These are phyloP conservation scores for Picea abies DNA, from an alignment of 83 land plant species.

Conservation along the genomic window DNA sequence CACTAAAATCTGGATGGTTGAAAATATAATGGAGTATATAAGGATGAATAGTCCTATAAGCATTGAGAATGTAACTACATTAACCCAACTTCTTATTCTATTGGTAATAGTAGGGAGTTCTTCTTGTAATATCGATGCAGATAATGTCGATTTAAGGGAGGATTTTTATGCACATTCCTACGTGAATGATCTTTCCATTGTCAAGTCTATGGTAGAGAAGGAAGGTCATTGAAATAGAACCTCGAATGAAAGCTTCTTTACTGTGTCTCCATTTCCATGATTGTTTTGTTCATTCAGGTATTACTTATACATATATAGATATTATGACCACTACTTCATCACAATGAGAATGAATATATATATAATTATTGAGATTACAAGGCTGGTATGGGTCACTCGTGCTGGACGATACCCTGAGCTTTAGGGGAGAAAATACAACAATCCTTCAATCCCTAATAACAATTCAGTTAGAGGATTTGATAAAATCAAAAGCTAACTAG, in stretches of 20 bases:
- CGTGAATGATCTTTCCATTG: slow-evolving; percentile 26
- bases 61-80: too few relatives aligned
- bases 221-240: slow-evolving; percentile 28
- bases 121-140: background rate
- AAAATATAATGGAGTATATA: too few relatives aligned
- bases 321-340: too few relatives aligned
- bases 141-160: background rate
- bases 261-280: slow-evolving; percentile 66
- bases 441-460: slow-evolving; percentile 19
- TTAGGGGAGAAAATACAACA: slow-evolving; percentile 49
- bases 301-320: too few relatives aligned
- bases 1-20: too few relatives aligned
- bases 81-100: background rate
- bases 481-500: slow-evolving; percentile 34
- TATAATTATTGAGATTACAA: background rate
- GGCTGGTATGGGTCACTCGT: slow-evolving; percentile 63
- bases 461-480: slow-evolving; percentile 37
- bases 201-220: slow-evolving; percentile 27
- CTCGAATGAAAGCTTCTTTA: slow-evolving; percentile 46
- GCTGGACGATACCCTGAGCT: slow-evolving; percentile 28
- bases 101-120: background rate
- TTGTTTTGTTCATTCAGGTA: slow-evolving; percentile 51
- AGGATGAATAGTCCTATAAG: too few relatives aligned
- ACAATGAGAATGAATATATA: background rate
- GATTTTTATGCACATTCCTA: slow-evolving; percentile 35